phyloP scores from a whole-genome alignment of 192 early-diverging fungal species.

The Rhizoclosmatium sp. region DNA sequence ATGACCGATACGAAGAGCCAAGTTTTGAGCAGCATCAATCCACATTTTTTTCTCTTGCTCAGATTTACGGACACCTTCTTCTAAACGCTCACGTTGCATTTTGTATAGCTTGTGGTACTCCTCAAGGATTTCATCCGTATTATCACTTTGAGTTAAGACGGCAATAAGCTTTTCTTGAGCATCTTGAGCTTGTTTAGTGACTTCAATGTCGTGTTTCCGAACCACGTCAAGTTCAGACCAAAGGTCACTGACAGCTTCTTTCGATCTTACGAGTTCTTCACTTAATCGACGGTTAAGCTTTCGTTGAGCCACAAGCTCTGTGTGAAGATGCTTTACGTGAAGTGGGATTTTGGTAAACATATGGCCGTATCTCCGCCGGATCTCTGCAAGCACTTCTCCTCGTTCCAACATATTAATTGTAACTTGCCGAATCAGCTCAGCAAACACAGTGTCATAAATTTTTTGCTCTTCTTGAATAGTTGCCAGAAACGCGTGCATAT shows the following conservation, averaged over 20 bases:
- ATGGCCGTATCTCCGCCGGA: conserved; percentile 61
- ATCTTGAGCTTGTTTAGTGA: conserved; percentile 62
- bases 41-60: conserved; percentile 68
- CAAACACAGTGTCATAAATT: conserved; percentile 67
- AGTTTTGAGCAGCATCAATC: conserved; percentile 63
- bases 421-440: conserved; percentile 65
- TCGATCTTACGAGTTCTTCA: conserved; percentile 57
- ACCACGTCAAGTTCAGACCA: conserved; percentile 58
- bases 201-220: conserved; percentile 59
- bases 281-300: conserved; percentile 60
- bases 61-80: conserved; percentile 53
- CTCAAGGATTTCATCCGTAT: conserved; percentile 63
- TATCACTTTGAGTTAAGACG: conserved; percentile 61
- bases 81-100: conserved; percentile 64
- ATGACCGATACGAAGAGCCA: conserved; percentile 63
- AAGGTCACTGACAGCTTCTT: conserved; percentile 56
- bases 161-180: conserved; percentile 61
- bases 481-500: conserved; percentile 65
- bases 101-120: conserved; percentile 68
- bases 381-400: conserved; percentile 64
- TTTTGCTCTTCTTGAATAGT: conserved; percentile 67
- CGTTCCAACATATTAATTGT: conserved; percentile 70
- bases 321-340: conserved; percentile 64
- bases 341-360: conserved; percentile 67
- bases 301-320: conserved; percentile 64